Base-by-base conservation (phyloP, 2,329 filamentous ascomycete species). In the Fusarium incarnatum region DNA sequence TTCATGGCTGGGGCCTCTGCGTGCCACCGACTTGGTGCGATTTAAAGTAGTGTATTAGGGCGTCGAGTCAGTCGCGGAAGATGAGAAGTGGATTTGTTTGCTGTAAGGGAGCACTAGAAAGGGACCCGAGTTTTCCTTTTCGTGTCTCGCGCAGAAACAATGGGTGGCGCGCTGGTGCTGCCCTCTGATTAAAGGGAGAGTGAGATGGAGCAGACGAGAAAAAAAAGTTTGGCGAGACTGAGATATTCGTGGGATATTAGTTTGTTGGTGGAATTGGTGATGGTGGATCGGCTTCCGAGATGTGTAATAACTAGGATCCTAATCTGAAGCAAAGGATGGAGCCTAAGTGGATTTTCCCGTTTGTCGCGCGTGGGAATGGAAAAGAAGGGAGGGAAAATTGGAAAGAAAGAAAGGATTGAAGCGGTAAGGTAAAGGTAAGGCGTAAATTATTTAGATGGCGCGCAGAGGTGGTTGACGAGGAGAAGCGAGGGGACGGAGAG, bases 1-100 rank as follows among this genome's bases (percentile, higher is more conserved):
- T 78, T 76, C 77, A 78, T 78, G 65, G 73, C 57, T 69, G 63
- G 59, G 54, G 63, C 67, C 32, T 52, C 52, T 48, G 68, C 55
- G 58, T 60, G 63, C 68, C 59, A 60, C 61, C 34, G 49, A 53
- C 49, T 53, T 53, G 49, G 49, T 30, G 49, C 23, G 49, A 53
- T 53, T 59, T 52, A 54, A 52, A 37, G 57, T 57, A 57, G 55
- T 32, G 46, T 28, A 53, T 27, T 52, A 42, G 37, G 34, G 32
- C n/a, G 32, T 41, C 48, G 61, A 66, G 44, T 61, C 54, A 53
- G 56, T 60, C n/a, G 49, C 25, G 46, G 46, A 58, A 45, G 56
- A 27, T 53, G 23, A 41, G 56, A 48, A 59, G 68, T 70, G 56
- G 70, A 56, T 72, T 44, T 44, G 34, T 18, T 62, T 50, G 34